Evolutionary conservation across 2,329 filamentous ascomycete genomes (phyloP), one percentile per base, ranked within the genome.

Genomic region (Cercospora beticola): DNA sequence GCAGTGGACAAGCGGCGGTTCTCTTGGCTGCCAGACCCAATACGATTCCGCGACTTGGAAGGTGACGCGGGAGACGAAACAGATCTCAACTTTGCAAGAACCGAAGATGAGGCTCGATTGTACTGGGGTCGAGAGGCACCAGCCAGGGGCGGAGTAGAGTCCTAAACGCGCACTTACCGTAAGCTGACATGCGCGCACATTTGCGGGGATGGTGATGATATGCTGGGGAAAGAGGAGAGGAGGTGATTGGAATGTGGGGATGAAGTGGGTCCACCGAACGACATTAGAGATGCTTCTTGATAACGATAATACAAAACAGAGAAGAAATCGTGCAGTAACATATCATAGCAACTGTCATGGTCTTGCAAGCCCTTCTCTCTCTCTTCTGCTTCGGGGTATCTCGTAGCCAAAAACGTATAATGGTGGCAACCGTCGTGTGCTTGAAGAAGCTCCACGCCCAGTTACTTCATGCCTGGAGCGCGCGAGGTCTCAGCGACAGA

Each of bases 121-220:
- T n/a, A 12, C 30, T 33, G 56, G 28, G 56, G 56, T 12, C 56
- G 56, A 33, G 36, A 43, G 36, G 49, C 49, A 56, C 49, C 49
- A 56, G 56, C 56, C 56, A 30, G 56, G 31, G 56, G n/a, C 31
- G 56, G 28, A 36, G 31, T 36, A 59, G 31, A 36, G 31, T 59
- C 56, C 56, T 59, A 59, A 36, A 36, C n/a, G 31, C 56, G 56
- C 56, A 74, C 73, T 70, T 74, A 75, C 72, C 72, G 73, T 76
- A 71, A 76, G 74, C 74, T 70, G 72, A 70, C 67, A 63, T 74
- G 67, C 63, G 61, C 61, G 16, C 49, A 56, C 49, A 56, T 52
- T 18, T 30, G 8, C n/a, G 14, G 43, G 26, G 26, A 23, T 40
- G 23, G 31, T 59, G 64, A 65, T 49, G 33, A 59, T 46, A 26